Base-by-base conservation (phyloP, 1,139 yeast species). In the Scheffersomyces cryptocercus region DNA sequence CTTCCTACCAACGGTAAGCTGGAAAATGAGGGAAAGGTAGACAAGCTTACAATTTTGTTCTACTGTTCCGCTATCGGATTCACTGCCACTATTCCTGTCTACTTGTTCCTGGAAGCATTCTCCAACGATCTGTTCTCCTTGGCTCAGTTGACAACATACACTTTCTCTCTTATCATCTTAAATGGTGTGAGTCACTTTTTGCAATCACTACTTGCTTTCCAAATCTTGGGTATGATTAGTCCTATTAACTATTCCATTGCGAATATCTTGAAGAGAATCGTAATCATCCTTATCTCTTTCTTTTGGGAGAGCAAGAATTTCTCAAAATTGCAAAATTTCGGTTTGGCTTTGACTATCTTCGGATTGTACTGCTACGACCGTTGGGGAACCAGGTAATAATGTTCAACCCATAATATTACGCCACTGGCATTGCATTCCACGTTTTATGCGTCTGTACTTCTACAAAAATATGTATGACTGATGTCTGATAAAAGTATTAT, bases 241-340 rank as follows among this genome's bases (percentile, higher is more conserved):
- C 95, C 98, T 1, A 93, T 91, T 39, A 88, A 91, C 51, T 91
- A 91, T 67, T 86, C 96, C 34, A 88, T 91, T 56, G 97, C 97
- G 35, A 88, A 88, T 58, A 82, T 91, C 46, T 68, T 90, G 64
- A 91, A 91, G 62, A 80, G 98, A 53, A 88, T 91, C 42, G 85
- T 88, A 30, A 91, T 91, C 41, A 90, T 91, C 45, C 67, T 84
- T 24, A 85, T 85, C 47, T 88, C 97, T 6, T 84, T 91, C 51
- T 48, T 87, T 7, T 84, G 95, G 81, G 91, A 91, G 72, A 79
- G 88, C 61, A 73, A 87, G 59, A 62, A 65, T 53, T 65, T 75
- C 40, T 64, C 79, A 7, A 61, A 69, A 26, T 53, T 58, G 28
- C 97, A 91, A 64, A 79, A 82, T 28, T 58, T 79, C 50, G 98